Evolutionary conservation across 2,329 filamentous ascomycete genomes (phyloP).

Genomic region (Colletotrichum sp.): DNA sequence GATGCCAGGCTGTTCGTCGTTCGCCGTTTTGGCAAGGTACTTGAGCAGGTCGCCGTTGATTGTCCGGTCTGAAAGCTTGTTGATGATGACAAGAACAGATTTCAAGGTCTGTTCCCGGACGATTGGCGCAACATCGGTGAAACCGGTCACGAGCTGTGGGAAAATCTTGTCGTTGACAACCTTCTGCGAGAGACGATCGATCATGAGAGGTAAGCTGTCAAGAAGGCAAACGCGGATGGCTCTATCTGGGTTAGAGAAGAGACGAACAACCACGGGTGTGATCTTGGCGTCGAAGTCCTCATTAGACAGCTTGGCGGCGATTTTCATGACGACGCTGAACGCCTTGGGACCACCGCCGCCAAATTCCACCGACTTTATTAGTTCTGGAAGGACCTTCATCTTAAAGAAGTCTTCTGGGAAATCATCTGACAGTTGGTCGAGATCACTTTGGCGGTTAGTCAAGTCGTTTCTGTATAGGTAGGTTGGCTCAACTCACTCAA

Average conservation of each 20-base stretch:
- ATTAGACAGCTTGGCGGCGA: constrained; percentile 81
- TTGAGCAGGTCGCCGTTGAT: constrained; percentile 93
- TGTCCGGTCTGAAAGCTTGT: constrained; percentile 88
- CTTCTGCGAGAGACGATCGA: constrained; percentile 86
- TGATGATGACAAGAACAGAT: constrained; percentile 84
- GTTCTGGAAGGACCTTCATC: constrained; percentile 91
- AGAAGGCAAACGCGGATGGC: constrained; percentile 90
- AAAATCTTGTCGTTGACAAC: constrained; percentile 97
- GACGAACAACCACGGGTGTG: constrained; percentile 82
- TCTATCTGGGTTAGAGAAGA: constrained; percentile 91
- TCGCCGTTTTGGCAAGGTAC: constrained; percentile 92
- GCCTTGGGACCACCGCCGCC: constrained; percentile 94
- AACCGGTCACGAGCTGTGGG: constrained; percentile 92
- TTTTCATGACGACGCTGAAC: constrained; percentile 87
- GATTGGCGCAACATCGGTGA: constrained; percentile 88
- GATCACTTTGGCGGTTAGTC: constrained; percentile 59
- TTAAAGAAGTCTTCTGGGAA: constrained; percentile 99
- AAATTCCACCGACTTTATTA: constrained; percentile 99
- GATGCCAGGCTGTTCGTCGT: constrained; percentile 96
- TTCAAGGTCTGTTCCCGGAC: constrained; percentile 97
- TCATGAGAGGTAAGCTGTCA: constrained; percentile 88
- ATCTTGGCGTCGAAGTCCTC: constrained; percentile 90
- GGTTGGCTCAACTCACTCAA: constrained; percentile 57
- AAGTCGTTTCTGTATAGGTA: constrained; percentile 25
- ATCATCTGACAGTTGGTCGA: constrained; percentile 87